These are phyloP conservation scores for Sporothrix mexicana DNA, from an alignment of 2,329 filamentous ascomycete genomes.

Conservation along the genomic window DNA sequence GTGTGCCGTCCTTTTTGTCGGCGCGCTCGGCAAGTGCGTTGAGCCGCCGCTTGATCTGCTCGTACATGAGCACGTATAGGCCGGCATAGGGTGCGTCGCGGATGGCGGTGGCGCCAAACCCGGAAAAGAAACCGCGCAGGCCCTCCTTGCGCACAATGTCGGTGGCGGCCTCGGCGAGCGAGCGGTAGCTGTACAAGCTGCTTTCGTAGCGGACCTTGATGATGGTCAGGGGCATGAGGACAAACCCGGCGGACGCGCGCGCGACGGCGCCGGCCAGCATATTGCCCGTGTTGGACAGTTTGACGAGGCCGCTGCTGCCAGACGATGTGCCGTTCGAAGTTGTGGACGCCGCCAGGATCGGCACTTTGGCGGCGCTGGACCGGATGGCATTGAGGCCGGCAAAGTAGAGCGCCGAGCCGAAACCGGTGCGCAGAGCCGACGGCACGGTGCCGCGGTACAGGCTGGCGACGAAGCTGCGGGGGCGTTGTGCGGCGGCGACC, in stretches of 20 bases:
- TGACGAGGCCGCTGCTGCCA: conserved; percentile 75
- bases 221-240: conserved; percentile 95
- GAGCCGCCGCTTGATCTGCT: conserved; percentile 75
- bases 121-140: conserved; percentile 83
- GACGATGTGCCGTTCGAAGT: conserved; percentile 27
- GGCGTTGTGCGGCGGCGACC: conserved; percentile 16
- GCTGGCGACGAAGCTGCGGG: conserved; percentile 52
- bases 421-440: conserved; percentile 89
- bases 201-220: conserved; percentile 97
- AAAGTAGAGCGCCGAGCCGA: conserved; percentile 94
- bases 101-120: conserved; percentile 91
- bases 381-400: conserved; percentile 79
- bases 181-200: conserved; percentile 81
- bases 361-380: conserved; percentile 63
- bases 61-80: conserved; percentile 92
- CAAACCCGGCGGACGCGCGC: conserved; percentile 82
- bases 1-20: neutral
- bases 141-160: conserved; percentile 80
- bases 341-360: conserved; percentile 42
- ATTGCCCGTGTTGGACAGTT: conserved; percentile 83
- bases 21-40: conserved; percentile 42
- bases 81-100: conserved; percentile 97
- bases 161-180: conserved; percentile 70
- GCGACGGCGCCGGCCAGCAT: conserved; percentile 83
- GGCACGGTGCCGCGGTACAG: conserved; percentile 94